Evolutionary conservation across 306 rosid genomes (phyloP), one percentile per base, ranked within the genome.

Genomic region (Corylus heterophylla): DNA sequence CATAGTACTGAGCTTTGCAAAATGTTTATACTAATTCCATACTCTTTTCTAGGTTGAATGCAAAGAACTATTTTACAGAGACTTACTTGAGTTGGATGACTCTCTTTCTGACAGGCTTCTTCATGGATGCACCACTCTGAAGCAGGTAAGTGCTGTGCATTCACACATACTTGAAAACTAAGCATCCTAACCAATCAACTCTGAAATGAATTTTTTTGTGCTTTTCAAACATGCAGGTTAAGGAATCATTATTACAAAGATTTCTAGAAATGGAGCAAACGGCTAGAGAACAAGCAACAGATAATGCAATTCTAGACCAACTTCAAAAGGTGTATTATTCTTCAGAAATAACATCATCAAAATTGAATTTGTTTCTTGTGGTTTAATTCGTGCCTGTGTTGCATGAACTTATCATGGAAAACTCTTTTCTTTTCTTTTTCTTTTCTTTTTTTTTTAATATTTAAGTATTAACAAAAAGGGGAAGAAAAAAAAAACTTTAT

Each of bases 61-160:
- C 94, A 94, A 90, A 85, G 98, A 94, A 84, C 88, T 92, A 16
- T 94, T 94, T 84, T 91, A 86, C 95, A 89, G 98, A 90, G 98
- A 91, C 72, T 90, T 94, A 27, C 98, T 92, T 0, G 83, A 85
- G 83, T 83, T 94, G 85, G 87, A 92, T 85, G 97, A 92, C 86
- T 86, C 97, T 58, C 82, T 92, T 84, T 95, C 98, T 56, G 89
- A 91, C 72, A 85, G 85, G 90, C 97, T 94, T 85, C 78, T 94
- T 80, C 89, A 91, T 54, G 97, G 97, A 73, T 90, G 92, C 83
- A 88, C 89, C 83, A 92, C 97, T 49, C 82, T 94, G 56, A 83
- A 89, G 44, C 91, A 94, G 94, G 98, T 94, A 82, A 74, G 51
- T 6, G 14, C 25, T 45, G 64, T 76, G 25, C 73, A 4, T 58